Evolutionary conservation across 2,329 filamentous ascomycete species (phyloP).

Genomic region (Zasmidium cellare): DNA sequence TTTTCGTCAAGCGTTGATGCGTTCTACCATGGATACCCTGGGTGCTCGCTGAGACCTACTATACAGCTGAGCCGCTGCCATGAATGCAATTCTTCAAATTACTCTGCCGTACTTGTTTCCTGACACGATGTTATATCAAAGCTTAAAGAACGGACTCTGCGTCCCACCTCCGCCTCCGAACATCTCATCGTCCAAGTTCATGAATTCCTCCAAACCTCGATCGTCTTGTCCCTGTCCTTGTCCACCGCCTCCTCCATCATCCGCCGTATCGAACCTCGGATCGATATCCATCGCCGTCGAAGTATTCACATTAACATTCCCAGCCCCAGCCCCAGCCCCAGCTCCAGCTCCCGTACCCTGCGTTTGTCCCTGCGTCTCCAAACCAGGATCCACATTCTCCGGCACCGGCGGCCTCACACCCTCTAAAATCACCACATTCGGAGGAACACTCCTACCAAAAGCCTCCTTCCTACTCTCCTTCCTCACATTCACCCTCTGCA

Average conservation of each 20-base stretch:
- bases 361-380: conserved; percentile 4
- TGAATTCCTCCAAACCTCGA: conserved; percentile 40
- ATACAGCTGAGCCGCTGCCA: too few relatives aligned
- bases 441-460: conserved; percentile 43
- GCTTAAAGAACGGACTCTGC: not conserved
- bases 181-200: conserved; percentile 41
- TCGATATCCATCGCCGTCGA: conserved; percentile 27
- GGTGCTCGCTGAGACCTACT: too few relatives aligned
- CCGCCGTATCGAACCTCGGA: conserved; percentile 33
- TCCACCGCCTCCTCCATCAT: conserved; percentile 6
- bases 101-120: too few relatives aligned
- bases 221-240: conserved; percentile 1
- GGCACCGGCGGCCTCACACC: conserved; percentile 37
- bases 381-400: conserved; percentile 20
- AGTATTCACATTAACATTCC: not conserved
- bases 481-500: conserved; percentile 29
- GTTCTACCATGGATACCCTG: too few relatives aligned
- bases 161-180: not conserved
- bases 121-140: too few relatives aligned
- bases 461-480: conserved; percentile 41
- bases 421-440: conserved; percentile 39
- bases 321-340: too few relatives aligned
- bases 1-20: too few relatives aligned
- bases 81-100: too few relatives aligned
- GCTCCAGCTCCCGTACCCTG: too few relatives aligned